Base-by-base conservation (phyloP, 2,329 filamentous ascomycete genomes). In the Ceratocystis ficicola region DNA sequence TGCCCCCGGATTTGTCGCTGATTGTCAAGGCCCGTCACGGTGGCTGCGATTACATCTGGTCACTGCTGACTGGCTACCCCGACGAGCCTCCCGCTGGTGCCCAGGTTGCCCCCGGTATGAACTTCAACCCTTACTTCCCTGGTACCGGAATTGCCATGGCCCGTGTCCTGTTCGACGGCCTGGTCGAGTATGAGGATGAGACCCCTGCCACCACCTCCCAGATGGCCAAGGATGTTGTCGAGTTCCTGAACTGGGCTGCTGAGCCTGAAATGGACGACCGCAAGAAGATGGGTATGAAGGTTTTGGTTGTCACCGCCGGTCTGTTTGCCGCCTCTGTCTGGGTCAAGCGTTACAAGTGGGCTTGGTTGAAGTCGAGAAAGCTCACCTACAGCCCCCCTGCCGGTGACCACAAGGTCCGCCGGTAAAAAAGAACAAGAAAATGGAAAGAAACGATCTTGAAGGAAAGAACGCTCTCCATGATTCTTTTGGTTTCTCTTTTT, bases 101-200 rank as follows among this genome's bases (percentile, higher is more conserved):
- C 69, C 80, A 83, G 72, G 88, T 99, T 68, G 87, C 86, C 72
- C 85, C 86, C 69, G 94, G 94, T 74, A 86, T 99, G 79, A 96
- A 97, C 86, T 99, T 99, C 86, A 99, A 99, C 85, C 94, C 94
- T 68, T 99, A 96, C 84, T 99, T 99, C 87, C 94, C 94, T 67
- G 94, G 94, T 75, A 97, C 94, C 72, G 93, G 93, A 76, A 99
- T 99, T 77, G 94, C 89, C 73, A 99, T 99, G 94, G 93, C 88
- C 73, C 93, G 94, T 85, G 94, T 97, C 69, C 86, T 99, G 68
- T 99, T 95, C 80, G 94, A 99, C 72, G 94, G 90, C 70, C 81
- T 99, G 67, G 94, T 99, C 70, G 94, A 99, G 77, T 99, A 97
- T 80, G 94, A 99, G 77, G 94, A 99, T 72, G 91, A 84, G 69